Base-by-base conservation (phyloP, 192 early-diverging fungal species). In the Mortierella antarctica region DNA sequence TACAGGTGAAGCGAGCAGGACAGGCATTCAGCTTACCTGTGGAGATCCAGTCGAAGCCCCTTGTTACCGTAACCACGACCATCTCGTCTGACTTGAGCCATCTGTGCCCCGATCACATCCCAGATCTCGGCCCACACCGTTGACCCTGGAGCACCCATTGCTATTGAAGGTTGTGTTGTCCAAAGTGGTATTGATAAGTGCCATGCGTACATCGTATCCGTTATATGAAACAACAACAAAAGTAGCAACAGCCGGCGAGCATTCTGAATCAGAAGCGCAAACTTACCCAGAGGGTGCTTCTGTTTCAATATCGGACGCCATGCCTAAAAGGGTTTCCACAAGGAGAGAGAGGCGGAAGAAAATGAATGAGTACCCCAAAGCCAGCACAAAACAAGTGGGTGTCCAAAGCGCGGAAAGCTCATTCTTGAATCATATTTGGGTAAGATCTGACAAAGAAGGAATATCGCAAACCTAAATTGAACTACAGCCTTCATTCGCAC, bases 231-330 rank as follows among this genome's bases (percentile, higher is more conserved):
- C 17, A 46, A 31, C 18, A 47, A 54, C 17, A 46, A 31, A 31
- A 31, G 31, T 31, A 31, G 31, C 31, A 31, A 31, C 31, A 31
- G 31, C 31, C 31, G 31, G 31, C 31, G 31, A 31, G n/a, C 31
- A 31, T 31, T 31, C 31, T 31, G 31, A 31, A 1, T 31, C 31
- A 31, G 31, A 31, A 31, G 31, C 31, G 31, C 31, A 31, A 1
- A 63, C 60, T 64, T 75, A 84, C 83, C 83, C 12, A 54, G 18
- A 6, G 83, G 83, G 54, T 84, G 83, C n/a, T 80, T 75, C 23
- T 57, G 64, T 58, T 84, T 80, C 42, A 84, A 23, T 40, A 84
- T 80, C 0, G 83, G 83, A 17, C 75, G 56, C 58, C 71, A 81
- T 59, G 74, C 62, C 74, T 78, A 66, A 46, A 13, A 41, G 9